Conservation (phyloP, 768 basidiomycete species). For the Kwoniella heveanensis region DNA sequence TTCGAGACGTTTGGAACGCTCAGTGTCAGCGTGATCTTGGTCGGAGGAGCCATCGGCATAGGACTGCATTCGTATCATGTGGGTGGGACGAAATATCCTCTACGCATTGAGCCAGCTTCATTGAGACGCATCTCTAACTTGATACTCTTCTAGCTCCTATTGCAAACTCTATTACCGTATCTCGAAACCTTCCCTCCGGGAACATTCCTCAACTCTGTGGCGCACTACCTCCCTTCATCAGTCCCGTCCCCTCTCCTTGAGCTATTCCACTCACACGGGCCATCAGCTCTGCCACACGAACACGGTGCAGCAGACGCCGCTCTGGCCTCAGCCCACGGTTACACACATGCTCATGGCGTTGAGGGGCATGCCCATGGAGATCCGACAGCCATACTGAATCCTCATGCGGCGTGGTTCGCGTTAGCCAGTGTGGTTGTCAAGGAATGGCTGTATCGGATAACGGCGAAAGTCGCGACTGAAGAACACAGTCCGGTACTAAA, state of each 20-base stretch:
- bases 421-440: slow-evolving; percentile 75
- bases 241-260: slow-evolving; percentile 55
- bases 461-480: slow-evolving; percentile 83
- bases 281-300: slow-evolving; percentile 58
- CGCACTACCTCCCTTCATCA: slow-evolving; percentile 46
- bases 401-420: slow-evolving; percentile 97
- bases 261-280: slow-evolving; percentile 58
- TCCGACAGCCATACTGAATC: slow-evolving; percentile 66
- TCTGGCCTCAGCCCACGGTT: slow-evolving; percentile 59
- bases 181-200: slow-evolving; percentile 69
- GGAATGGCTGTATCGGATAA: slow-evolving; percentile 89
- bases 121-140: too few species aligned
- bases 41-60: slow-evolving; percentile 55
- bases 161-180: slow-evolving; percentile 70
- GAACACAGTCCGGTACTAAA: slow-evolving; percentile 87
- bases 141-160: slow-evolving; percentile 63
- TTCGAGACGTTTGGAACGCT: slow-evolving; percentile 95
- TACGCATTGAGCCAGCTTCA: too few species aligned
- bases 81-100: slow-evolving; percentile 21
- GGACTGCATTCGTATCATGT: slow-evolving; percentile 80
- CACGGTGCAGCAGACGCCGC: slow-evolving; percentile 58
- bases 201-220: slow-evolving; percentile 43
- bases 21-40: slow-evolving; percentile 78
- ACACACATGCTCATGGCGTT: slow-evolving; percentile 56
- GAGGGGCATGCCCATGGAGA: slow-evolving; percentile 41